A percentile compares a stretch with the other conserved stretches of the same genome.
Evolutionary conservation across 345 rosid genomes (phyloP).

Genomic region (Eucalyptus victrix): DNA sequence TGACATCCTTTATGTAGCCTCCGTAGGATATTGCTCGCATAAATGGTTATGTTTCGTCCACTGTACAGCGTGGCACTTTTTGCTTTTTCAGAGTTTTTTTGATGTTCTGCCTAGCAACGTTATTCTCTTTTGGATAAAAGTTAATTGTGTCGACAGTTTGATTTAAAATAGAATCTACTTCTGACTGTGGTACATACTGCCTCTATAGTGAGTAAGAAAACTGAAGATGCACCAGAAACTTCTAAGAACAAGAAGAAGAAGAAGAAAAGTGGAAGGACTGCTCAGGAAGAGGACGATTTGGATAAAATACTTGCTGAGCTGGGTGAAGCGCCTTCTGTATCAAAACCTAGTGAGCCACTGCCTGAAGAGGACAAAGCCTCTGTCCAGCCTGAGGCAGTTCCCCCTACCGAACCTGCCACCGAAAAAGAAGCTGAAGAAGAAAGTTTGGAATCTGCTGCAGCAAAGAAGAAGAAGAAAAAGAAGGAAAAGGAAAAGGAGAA

Average conservation of each 20-base stretch:
- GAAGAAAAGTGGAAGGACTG: constrained; percentile 86
- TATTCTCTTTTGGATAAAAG: neutral
- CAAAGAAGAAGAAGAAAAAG: constrained; percentile 89
- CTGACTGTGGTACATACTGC: neutral
- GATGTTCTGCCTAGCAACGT: neutral
- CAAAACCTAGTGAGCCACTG: constrained; percentile 22
- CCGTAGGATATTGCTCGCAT: neutral
- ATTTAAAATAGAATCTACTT: neutral
- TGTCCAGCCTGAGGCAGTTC: constrained; percentile 32
- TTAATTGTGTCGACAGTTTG: neutral
- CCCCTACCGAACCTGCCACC: constrained; percentile 14
- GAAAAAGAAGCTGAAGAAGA: constrained; percentile 81
- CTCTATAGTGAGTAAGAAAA: constrained; percentile 4
- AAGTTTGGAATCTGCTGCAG: constrained; percentile 58
- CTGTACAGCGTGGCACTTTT: neutral
- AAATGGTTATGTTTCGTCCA: neutral
- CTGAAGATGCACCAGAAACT: constrained; percentile 42
- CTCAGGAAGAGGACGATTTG: constrained; percentile 90
- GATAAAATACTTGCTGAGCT: constrained; percentile 91
- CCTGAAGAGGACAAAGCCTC: constrained; percentile 38
- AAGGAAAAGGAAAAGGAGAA: constrained; percentile 72
- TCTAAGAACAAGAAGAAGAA: constrained; percentile 77
- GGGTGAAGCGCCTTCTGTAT: constrained; percentile 37
- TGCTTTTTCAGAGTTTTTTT: neutral
- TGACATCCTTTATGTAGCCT: neutral